These are phyloP conservation scores for Wallemia hederae DNA, from an alignment of 1,284 basidiomycete genomes.

Conservation along the genomic window DNA sequence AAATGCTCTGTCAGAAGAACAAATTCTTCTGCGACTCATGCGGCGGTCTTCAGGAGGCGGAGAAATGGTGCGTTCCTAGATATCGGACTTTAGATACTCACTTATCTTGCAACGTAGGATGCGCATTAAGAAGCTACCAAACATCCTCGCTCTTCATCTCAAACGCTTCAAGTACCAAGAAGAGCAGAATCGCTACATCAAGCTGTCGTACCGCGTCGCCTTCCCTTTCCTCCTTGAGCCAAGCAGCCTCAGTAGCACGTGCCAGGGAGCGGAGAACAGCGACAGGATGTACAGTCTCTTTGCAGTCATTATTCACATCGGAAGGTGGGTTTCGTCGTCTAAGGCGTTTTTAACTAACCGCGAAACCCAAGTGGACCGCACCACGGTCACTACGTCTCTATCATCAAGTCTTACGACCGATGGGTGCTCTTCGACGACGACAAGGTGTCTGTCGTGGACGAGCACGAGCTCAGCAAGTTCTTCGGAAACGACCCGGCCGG, in stretches of 20 bases:
- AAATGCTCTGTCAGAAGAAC: slow-evolving; percentile 92
- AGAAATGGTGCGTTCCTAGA: slow-evolving; percentile 42
- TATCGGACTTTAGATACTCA: slow-evolving; percentile 3
- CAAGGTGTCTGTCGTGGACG: slow-evolving; percentile 56
- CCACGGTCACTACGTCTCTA: slow-evolving; percentile 89
- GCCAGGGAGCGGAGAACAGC: slow-evolving; percentile 68
- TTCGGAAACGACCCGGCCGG: slow-evolving; percentile 73
- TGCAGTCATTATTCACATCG: slow-evolving; percentile 89
- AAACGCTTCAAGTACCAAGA: slow-evolving; percentile 98
- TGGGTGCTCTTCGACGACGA: slow-evolving; percentile 96
- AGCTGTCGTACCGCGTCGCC: slow-evolving; percentile 79
- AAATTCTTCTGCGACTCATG: slow-evolving; percentile 97
- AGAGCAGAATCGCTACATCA: slow-evolving; percentile 58
- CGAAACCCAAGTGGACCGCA: slow-evolving; percentile 42
- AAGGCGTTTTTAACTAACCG: slow-evolving; percentile 6
- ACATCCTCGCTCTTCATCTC: slow-evolving; percentile 74
- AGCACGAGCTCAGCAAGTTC: slow-evolving; percentile 68
- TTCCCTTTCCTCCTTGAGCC: slow-evolving; percentile 79
- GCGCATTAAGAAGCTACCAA: slow-evolving; percentile 89
- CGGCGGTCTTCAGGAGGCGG: slow-evolving; percentile 85
- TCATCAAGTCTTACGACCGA: slow-evolving; percentile 47
- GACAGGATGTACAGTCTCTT: slow-evolving; percentile 69
- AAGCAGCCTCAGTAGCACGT: slow-evolving; percentile 92
- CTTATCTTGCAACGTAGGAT: slow-evolving; percentile 28
- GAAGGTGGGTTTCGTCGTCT: slow-evolving; percentile 31